Evolutionary conservation across 2,329 filamentous ascomycete genomes (phyloP).

Genomic region (Cucurbitaria berberidis): DNA sequence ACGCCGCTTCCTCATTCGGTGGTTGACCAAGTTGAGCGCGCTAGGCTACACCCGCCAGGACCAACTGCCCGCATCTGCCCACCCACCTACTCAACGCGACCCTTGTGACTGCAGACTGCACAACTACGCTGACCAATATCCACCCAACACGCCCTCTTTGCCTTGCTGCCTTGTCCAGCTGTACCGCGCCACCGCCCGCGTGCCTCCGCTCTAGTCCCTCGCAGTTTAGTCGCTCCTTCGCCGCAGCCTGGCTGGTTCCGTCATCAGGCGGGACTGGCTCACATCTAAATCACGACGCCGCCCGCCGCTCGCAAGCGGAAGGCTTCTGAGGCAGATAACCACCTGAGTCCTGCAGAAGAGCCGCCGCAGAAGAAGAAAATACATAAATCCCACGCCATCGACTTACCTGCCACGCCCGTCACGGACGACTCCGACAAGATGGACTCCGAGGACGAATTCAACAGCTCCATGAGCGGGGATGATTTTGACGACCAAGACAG

Average conservation of each 20-base stretch:
- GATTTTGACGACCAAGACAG: conserved; percentile 79
- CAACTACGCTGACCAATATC: conserved; percentile 34
- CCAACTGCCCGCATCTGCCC: conserved; percentile 16
- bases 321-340: conserved; percentile 45
- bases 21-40: conserved; percentile 2
- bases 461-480: conserved; percentile 82
- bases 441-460: conserved; percentile 96
- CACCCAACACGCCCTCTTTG: conserved; percentile 5
- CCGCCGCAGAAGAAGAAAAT: conserved; percentile 41
- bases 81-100: conserved; percentile 18
- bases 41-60: conserved; percentile 1
- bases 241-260: conserved; percentile 50
- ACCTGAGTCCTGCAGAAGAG: conserved; percentile 31
- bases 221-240: conserved; percentile 16
- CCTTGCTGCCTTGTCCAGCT: conserved; percentile 15
- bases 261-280: conserved; percentile 49
- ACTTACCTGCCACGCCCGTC: conserved; percentile 42
- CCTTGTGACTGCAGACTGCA: conserved; percentile 39
- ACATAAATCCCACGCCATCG: conserved; percentile 19
- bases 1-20: conserved; percentile 18
- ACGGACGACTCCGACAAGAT: conserved; percentile 63
- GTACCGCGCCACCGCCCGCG: conserved; percentile 12
- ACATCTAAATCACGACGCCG: conserved; percentile 46
- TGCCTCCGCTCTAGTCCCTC: conserved; percentile 13
- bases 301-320: conserved; percentile 48